Evolutionary conservation across 164 flowering plant genomes (phyloP), one percentile per base, ranked within the genome.

Genomic region (Chimonanthus praecox): DNA sequence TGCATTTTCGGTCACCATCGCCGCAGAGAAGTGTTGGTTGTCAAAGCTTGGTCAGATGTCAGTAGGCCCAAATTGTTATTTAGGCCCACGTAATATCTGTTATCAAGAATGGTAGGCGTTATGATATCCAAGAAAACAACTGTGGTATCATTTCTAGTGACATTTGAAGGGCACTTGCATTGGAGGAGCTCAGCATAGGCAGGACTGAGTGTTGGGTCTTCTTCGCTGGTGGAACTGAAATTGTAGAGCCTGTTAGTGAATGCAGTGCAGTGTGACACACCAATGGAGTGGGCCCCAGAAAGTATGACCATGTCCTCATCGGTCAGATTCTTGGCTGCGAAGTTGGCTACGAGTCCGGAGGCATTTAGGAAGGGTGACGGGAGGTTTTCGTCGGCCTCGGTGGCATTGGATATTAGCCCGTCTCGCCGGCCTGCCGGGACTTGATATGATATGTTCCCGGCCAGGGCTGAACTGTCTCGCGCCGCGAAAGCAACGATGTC

Each of bases 401-500:
- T 13, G 3, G 4, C 51, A 7, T 58, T 71, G 73, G 73, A 71
- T 49, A 71, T 45, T 2, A 7, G 49, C 10, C 73, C 73, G 7
- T 71, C 73, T 21, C 73, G 66, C 11, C 73, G 73, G 20, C 73
- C 73, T 6, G 73, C 33, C 0, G 73, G 73, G 33, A 71, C 73
- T 44, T 21, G 49, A 15, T 71, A 71, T 33, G 58, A 44, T 10
- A 71, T 58, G 43, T 54, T 61, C 7, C 73, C 67, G 73, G 51
- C 16, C 21, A 44, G 48, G 67, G 44, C 3, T 2, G 67, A 66
- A n/a, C 71, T 67, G 15, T 74, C 76, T 6, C 76, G 49, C 5
- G 76, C 76, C 3, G 76, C 76, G 50, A 68, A 74, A 7, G 76
- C 76, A 6, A 74, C 47, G 46, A 74, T 74, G 50, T 74, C 76